These are phyloP conservation scores for Skeletonema potamos DNA, from an alignment of 108 stramenopile species.

Conservation along the genomic window DNA sequence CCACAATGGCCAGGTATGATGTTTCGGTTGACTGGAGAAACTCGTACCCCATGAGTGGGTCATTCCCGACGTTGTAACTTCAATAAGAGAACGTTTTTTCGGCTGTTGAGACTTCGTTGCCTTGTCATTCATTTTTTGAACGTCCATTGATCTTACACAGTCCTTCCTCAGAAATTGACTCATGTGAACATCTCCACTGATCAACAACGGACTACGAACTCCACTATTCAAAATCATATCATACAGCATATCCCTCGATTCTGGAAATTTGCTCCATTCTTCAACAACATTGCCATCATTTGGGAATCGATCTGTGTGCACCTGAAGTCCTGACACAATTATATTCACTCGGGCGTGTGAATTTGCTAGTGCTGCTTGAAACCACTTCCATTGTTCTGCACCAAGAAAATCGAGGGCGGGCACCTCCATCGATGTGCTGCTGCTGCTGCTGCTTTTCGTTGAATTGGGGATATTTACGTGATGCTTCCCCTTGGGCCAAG, in stretches of 20 bases:
- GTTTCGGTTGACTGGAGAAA: conserved; percentile 34
- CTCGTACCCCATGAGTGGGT: conserved; percentile 79
- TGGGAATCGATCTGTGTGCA: conserved; percentile 61
- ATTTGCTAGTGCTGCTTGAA: conserved; percentile 62
- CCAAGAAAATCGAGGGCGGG: conserved; percentile 66
- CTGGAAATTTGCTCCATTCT: conserved; percentile 76
- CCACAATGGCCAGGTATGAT: conserved; percentile 32
- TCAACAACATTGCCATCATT: conserved; percentile 65
- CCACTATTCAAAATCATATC: conserved; percentile 64
- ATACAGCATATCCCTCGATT: conserved; percentile 61
- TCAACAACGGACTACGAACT: conserved; percentile 56
- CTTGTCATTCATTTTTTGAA: neutral
- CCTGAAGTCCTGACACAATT: conserved; percentile 73
- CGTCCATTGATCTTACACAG: conserved; percentile 28
- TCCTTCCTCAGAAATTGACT: conserved; percentile 71
- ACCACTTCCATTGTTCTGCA: conserved; percentile 84
- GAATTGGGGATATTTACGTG: conserved; percentile 1
- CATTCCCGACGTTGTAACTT: conserved; percentile 78
- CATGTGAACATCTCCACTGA: conserved; percentile 86
- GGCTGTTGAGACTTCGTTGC: neutral
- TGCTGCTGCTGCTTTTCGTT: neutral
- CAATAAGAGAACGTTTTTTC: conserved; percentile 54
- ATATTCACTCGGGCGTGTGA: conserved; percentile 77
- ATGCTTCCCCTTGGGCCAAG: conserved; percentile 62
- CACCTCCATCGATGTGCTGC: neutral